Evolutionary conservation across 805 yeast species (phyloP).

Genomic region (Grigorovia yakushimaensis): DNA sequence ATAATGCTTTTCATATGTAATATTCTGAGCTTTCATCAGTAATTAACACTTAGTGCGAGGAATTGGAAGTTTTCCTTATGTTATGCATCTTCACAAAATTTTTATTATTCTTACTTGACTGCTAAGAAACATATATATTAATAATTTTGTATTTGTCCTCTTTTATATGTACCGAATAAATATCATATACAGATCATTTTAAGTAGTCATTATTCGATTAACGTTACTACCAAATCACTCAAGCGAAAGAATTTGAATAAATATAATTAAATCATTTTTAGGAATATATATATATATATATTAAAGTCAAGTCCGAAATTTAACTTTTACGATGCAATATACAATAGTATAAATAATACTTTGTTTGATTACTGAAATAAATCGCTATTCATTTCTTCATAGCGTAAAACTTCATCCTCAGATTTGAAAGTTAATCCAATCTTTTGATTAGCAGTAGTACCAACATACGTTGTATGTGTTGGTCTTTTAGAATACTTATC

Average conservation of each 20-base stretch:
- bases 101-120: too few species aligned
- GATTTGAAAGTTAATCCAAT: not conserved
- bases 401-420: conserved; percentile 6
- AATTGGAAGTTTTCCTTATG: too few species aligned
- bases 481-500: conserved; percentile 34
- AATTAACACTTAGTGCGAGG: too few species aligned
- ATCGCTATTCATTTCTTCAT: conserved; percentile 6
- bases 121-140: too few species aligned
- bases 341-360: too few species aligned
- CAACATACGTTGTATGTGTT: conserved; percentile 3
- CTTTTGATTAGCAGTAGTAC: not conserved
- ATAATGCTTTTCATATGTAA: conserved; percentile 5
- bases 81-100: too few species aligned
- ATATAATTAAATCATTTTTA: not conserved
- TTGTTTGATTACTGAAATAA: conserved; percentile 2
- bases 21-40: too few species aligned
- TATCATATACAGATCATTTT: too few species aligned
- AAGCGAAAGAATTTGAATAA: not conserved
- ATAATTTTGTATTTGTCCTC: not conserved
- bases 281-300: not conserved
- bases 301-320: not conserved
- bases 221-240: not conserved
- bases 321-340: not conserved
- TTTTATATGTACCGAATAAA: not conserved
- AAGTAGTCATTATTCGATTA: not conserved